Evolutionary conservation across 169 alveolate species (phyloP).

Genomic region (Plasmodium inui): DNA sequence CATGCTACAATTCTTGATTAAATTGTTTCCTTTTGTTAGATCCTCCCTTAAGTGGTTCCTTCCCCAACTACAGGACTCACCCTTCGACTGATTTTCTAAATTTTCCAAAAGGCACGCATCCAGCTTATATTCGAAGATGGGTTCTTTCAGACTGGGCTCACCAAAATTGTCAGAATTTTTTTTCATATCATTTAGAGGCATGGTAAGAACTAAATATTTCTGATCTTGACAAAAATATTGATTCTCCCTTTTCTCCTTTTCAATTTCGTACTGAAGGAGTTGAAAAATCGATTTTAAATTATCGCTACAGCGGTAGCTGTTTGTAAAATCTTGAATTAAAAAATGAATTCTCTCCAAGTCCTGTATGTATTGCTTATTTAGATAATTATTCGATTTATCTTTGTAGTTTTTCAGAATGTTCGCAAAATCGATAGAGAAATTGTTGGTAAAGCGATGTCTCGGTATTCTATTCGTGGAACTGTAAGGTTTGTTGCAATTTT

Average conservation of each 20-base stretch:
- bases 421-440: background rate
- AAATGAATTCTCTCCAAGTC: slow-evolving; percentile 37
- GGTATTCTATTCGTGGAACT: background rate
- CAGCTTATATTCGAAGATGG: background rate
- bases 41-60: background rate
- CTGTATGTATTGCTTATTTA: slow-evolving; percentile 25
- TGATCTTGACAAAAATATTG: slow-evolving; percentile 33
- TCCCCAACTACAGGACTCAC: background rate
- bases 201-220: slow-evolving; percentile 28
- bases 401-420: slow-evolving; percentile 15
- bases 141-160: background rate
- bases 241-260: slow-evolving; percentile 36
- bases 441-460: background rate
- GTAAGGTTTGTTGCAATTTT: background rate
- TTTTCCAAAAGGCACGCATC: background rate
- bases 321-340: slow-evolving; percentile 17
- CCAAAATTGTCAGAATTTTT: background rate
- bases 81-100: background rate
- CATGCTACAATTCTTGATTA: background rate
- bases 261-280: slow-evolving; percentile 49
- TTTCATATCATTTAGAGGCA: slow-evolving; percentile 4
- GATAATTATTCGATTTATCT: slow-evolving; percentile 39
- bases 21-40: background rate
- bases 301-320: slow-evolving; percentile 35
- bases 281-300: slow-evolving; percentile 71